Conservation (phyloP, 1,139 yeast genomes). For the Scheffersomyces titani region DNA sequence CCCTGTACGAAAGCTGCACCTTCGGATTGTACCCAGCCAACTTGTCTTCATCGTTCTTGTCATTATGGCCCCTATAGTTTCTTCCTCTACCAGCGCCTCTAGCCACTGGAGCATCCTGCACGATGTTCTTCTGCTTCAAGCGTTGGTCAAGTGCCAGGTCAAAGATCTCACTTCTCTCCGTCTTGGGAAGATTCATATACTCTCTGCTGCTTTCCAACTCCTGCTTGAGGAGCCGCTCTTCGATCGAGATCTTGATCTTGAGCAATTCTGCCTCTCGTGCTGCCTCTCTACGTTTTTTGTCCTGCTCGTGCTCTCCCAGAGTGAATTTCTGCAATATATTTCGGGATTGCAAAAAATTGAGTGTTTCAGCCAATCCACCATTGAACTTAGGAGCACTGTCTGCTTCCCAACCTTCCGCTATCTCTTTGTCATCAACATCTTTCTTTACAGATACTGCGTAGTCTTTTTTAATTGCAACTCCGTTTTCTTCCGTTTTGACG, state of each 20-base stretch:
- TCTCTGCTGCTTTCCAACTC: slow-evolving; percentile 37
- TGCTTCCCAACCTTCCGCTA: slow-evolving; percentile 10
- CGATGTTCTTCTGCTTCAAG: slow-evolving; percentile 27
- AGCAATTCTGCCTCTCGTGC: slow-evolving; percentile 34
- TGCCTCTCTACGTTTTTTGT: slow-evolving; percentile 27
- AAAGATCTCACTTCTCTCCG: slow-evolving; percentile 29
- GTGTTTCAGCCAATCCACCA: slow-evolving; percentile 59
- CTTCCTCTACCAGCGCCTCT: slow-evolving; percentile 16
- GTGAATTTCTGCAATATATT: slow-evolving; percentile 30
- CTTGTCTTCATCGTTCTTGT: slow-evolving; percentile 21
- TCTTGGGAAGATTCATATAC: slow-evolving; percentile 30
- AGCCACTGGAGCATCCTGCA: slow-evolving; percentile 12
- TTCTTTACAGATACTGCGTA: background rate
- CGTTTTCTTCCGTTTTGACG: background rate
- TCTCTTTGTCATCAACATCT: slow-evolving; percentile 2
- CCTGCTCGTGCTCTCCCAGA: slow-evolving; percentile 14
- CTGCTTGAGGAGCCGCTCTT: slow-evolving; percentile 40
- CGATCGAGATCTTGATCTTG: slow-evolving; percentile 35
- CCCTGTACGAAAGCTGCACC: slow-evolving; percentile 64
- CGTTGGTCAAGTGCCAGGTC: slow-evolving; percentile 32
- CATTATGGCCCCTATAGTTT: slow-evolving; percentile 1
- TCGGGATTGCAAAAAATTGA: slow-evolving; percentile 52
- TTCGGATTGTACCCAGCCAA: slow-evolving; percentile 61
- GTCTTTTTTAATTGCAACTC: background rate
- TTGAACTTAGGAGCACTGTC: slow-evolving; percentile 31